Base-by-base conservation (phyloP, 768 basidiomycete genomes). In the Trametes gibbosa region DNA sequence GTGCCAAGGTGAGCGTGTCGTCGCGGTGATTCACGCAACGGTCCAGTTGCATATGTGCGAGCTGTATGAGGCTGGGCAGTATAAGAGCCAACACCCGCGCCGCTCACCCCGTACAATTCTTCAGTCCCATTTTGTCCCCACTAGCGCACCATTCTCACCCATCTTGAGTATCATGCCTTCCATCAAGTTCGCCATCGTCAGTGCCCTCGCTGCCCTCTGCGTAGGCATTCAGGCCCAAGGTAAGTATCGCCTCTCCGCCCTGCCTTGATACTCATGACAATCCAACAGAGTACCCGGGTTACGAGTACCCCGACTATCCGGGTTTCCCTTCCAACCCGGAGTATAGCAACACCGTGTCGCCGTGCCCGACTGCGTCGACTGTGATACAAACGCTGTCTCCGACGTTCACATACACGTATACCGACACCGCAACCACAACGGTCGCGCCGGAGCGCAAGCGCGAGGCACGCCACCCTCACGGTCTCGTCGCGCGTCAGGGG, bases 171-270 rank as follows among this genome's bases (percentile, higher is more conserved):
- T 35, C 24, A 56, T 56, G 54, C 45, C 45, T 54, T 54, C 53
- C 0, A 40, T 29, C 8, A 56, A 56, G 54, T 17, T 56, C 25
- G 54, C 54, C 8, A 40, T 48, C 37, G 35, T 56, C 37, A 24
- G 24, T 14, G 54, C 54, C 17, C 46, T 56, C 54, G 35, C 54
- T 23, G 34, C 35, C 17, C 45, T 56, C 35, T 56, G 45, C 54
- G 35, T 56, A n/a, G 54, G 54, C 8, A 43, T 56, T 2, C 45
- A 56, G 1, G 54, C 54, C 0, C 54, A 56, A 23, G 54, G 53
- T 54, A 9, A 35, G 43, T 17, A 16, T 1, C 12, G 2, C 32
- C 2, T 27, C 32, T 9, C 46, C 9, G 1, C 6, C 21, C 1
- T 2, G 2, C 2, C 45, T 27, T 3, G 17, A 5, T 12, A 4